phyloP scores from a whole-genome alignment of 805 yeast species.

The Ogataea henricii region DNA sequence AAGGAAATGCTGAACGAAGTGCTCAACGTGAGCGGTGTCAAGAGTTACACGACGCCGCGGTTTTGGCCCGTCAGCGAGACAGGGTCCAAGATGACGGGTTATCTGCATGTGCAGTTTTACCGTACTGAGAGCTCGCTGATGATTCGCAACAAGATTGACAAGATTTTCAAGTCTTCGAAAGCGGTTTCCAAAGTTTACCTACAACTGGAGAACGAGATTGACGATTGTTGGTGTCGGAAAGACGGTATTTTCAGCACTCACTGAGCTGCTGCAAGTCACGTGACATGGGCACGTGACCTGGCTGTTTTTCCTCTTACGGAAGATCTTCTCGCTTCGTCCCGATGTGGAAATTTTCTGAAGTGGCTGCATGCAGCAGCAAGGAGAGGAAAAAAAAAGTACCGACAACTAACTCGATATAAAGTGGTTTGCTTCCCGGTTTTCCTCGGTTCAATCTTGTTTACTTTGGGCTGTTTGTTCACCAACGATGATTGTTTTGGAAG shows the following conservation, averaged over 20 bases:
- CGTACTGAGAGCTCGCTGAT: constrained; percentile 36
- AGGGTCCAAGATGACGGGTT: constrained; percentile 58
- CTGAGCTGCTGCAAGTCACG: constrained; percentile 2
- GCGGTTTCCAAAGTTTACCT: constrained; percentile 30
- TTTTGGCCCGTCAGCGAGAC: constrained; percentile 73
- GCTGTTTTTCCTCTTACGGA: neutral
- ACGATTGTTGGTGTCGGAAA: constrained; percentile 42
- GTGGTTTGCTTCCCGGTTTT: no score
- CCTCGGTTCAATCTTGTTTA: no score
- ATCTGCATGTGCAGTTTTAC: constrained; percentile 75
- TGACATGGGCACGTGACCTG: neutral
- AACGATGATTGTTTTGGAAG: constrained; percentile 3
- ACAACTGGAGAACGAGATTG: constrained; percentile 40
- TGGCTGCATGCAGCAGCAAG: neutral
- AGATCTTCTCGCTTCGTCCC: no score
- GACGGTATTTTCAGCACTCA: constrained; percentile 32
- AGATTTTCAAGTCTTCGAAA: constrained; percentile 24
- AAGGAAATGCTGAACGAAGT: constrained; percentile 70
- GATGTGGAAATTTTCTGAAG: neutral
- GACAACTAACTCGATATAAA: no score
- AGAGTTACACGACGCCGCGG: constrained; percentile 84
- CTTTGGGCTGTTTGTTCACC: no score
- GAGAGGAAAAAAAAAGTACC: neutral
- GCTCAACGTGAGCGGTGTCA: constrained; percentile 72
- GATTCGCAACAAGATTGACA: constrained; percentile 32